Conservation (phyloP, 2,329 filamentous ascomycete species). For the Aspergillus sp. region DNA sequence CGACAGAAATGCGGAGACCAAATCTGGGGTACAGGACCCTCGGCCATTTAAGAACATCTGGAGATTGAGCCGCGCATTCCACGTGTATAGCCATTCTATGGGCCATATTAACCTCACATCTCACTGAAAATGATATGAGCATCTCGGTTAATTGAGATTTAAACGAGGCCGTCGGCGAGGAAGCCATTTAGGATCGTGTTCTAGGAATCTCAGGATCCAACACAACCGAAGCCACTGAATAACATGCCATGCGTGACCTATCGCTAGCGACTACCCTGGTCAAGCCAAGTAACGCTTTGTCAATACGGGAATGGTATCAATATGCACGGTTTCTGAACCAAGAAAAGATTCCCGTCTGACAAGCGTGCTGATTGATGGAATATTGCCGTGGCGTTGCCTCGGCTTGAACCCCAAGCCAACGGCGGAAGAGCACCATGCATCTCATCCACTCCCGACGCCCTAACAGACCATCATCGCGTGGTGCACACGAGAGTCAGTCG, state of each 20-base stretch:
- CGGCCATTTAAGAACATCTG: conserved; percentile 25
- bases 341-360: conserved; percentile 6
- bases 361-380: conserved; percentile 27
- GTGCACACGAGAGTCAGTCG: neutral
- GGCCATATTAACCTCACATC: neutral
- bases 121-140: neutral
- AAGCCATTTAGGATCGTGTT: neutral
- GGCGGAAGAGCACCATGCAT: conserved; percentile 10
- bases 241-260: conserved; percentile 12
- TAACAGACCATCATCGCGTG: conserved; percentile 5
- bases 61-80: conserved; percentile 22
- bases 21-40: conserved; percentile 20
- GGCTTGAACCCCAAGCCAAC: conserved; percentile 20
- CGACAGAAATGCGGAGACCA: conserved; percentile 19
- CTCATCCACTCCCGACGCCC: neutral
- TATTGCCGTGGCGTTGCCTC: conserved; percentile 17
- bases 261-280: neutral
- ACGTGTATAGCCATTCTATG: conserved; percentile 5
- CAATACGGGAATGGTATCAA: conserved; percentile 14
- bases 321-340: conserved; percentile 3
- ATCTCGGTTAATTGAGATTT: conserved; percentile 5
- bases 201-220: neutral
- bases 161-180: neutral
- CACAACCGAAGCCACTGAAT: conserved; percentile 3
- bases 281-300: conserved; percentile 13